A percentile compares a stretch with the other conserved stretches of the same genome.
phyloP scores from a whole-genome alignment of 1,139 yeast genomes.

The Suhomyces bokatorum region DNA sequence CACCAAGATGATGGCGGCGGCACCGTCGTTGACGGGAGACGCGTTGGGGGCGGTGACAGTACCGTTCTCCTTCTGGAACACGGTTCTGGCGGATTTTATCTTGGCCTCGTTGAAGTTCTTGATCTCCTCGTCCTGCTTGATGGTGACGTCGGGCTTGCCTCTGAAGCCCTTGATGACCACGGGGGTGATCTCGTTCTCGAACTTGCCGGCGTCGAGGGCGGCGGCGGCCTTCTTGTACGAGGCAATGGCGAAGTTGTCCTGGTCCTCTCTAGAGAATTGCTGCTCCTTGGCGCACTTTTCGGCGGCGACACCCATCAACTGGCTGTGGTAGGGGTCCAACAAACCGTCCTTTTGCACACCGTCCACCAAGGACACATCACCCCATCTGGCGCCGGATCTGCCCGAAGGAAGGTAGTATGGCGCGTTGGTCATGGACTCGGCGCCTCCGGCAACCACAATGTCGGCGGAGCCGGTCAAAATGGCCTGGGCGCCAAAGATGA shows the following conservation, averaged over 20 bases:
- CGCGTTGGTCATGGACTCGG: conserved; percentile 94
- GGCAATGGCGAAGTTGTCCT: conserved; percentile 66
- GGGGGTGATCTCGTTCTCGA: conserved; percentile 77
- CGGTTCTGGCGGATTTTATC: conserved; percentile 82
- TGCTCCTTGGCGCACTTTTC: conserved; percentile 89
- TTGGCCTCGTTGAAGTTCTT: conserved; percentile 72
- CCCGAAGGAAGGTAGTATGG: conserved; percentile 91
- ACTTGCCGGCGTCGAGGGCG: conserved; percentile 81
- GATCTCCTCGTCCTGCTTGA: conserved; percentile 73
- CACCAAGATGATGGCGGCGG: conserved; percentile 87
- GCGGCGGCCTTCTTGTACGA: conserved; percentile 78
- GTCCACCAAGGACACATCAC: conserved; percentile 75
- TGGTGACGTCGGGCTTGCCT: conserved; percentile 83
- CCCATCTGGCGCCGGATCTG: conserved; percentile 86
- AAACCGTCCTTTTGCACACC: conserved; percentile 92
- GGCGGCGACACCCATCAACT: conserved; percentile 95
- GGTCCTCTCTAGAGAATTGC: conserved; percentile 63
- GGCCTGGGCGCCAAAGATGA: conserved; percentile 86
- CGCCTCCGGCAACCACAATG: conserved; percentile 94
- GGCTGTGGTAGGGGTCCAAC: conserved; percentile 80
- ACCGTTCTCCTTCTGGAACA: conserved; percentile 87
- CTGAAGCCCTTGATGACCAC: conserved; percentile 84
- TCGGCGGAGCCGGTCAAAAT: conserved; percentile 89
- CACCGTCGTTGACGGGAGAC: conserved; percentile 95
- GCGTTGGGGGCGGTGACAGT: conserved; percentile 97